Percentiles rank a stretch among this genome's conserved stretches.
Conservation (phyloP, 495 filamentous ascomycete genomes). For the Aspergillus ostianus region DNA sequence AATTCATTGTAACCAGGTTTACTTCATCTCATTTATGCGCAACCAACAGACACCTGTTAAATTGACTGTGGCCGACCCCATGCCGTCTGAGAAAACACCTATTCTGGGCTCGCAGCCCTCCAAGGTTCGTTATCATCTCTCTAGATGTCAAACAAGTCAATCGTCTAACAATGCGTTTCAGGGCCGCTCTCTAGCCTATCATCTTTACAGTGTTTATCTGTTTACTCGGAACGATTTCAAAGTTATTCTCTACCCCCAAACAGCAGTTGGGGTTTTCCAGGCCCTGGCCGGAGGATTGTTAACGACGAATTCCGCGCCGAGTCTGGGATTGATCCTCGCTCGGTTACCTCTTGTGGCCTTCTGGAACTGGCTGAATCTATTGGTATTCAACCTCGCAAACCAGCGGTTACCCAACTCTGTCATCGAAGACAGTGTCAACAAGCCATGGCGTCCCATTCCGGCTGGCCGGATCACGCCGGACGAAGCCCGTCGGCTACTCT, state of each 20-base stretch:
- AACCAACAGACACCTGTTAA: not conserved
- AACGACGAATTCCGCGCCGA: constrained; percentile 1
- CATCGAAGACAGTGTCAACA: constrained; percentile 34
- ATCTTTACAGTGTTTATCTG: constrained; percentile 35
- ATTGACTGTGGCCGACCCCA: not conserved
- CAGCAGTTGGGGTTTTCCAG: constrained; percentile 34
- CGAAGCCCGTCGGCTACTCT: constrained; percentile 19
- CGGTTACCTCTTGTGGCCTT: constrained; percentile 20
- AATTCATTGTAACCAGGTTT: not conserved
- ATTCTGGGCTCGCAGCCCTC: not conserved
- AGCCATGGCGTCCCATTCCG: constrained; percentile 39
- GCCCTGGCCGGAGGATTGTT: constrained; percentile 21
- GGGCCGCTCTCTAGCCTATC: constrained; percentile 4
- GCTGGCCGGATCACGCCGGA: constrained; percentile 17
- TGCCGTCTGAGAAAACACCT: not conserved
- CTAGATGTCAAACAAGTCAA: not conserved
- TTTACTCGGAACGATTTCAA: constrained; percentile 42
- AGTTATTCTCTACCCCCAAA: constrained; percentile 38
- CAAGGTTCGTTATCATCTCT: not conserved
- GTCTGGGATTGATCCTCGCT: constrained; percentile 2
- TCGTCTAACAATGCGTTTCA: not conserved
- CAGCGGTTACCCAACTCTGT: constrained; percentile 27
- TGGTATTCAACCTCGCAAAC: constrained; percentile 34
- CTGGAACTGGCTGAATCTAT: constrained; percentile 35
- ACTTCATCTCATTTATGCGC: not conserved